Conservation (phyloP, 192 early-diverging fungal species). For the Coemansia sp. region DNA sequence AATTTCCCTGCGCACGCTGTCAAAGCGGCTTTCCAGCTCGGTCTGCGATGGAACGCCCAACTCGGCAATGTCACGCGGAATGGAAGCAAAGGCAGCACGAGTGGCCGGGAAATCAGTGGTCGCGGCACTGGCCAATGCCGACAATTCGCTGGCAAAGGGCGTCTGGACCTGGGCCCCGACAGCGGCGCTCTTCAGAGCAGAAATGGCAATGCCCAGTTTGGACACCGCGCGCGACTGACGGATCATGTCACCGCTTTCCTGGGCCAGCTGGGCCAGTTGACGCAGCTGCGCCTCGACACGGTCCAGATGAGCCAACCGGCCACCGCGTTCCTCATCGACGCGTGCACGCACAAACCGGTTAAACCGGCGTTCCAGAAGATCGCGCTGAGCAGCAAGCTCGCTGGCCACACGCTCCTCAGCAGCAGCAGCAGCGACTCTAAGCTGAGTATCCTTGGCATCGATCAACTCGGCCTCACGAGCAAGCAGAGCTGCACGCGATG, state of each 20-base stretch:
- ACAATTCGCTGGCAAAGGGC: conserved; percentile 75
- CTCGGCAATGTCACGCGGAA: conserved; percentile 60
- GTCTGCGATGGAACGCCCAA: conserved; percentile 66
- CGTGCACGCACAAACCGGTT: conserved; percentile 72
- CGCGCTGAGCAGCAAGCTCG: conserved; percentile 67
- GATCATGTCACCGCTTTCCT: conserved; percentile 69
- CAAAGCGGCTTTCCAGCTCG: conserved; percentile 72
- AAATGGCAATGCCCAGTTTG: conserved; percentile 65
- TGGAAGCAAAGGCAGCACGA: conserved; percentile 64
- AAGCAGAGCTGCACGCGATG: conserved; percentile 52
- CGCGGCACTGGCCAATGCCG: conserved; percentile 62
- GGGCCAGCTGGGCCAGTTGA: conserved; percentile 67
- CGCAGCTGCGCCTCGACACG: conserved; percentile 77
- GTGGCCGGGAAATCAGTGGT: conserved; percentile 53
- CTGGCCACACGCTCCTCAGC: conserved; percentile 60
- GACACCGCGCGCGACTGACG: conserved; percentile 64
- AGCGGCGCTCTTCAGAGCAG: conserved; percentile 63
- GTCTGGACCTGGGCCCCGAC: conserved; percentile 40
- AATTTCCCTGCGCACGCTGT: conserved; percentile 67
- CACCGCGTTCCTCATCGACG: conserved; percentile 89
- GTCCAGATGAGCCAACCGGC: conserved; percentile 84
- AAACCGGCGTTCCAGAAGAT: conserved; percentile 77
- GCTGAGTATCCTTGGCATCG: conserved; percentile 54
- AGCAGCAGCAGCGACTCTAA: conserved; percentile 43
- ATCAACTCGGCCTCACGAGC: conserved; percentile 57